Conservation (phyloP, 2,329 filamentous ascomycete genomes). For the Fusarium ramigenum region DNA sequence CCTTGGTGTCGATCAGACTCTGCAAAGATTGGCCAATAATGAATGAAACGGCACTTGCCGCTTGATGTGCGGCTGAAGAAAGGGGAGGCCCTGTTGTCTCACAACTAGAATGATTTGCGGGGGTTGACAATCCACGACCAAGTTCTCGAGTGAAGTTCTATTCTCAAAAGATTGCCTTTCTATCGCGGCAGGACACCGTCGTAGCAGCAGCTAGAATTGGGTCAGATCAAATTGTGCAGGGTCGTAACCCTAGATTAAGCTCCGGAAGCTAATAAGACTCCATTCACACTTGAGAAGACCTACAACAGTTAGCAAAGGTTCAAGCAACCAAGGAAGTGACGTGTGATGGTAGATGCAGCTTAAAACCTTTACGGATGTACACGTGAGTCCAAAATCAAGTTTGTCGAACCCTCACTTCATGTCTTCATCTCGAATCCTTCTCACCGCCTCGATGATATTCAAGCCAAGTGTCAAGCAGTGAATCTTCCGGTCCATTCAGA, state of each 20-base stretch:
- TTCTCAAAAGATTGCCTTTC: neutral
- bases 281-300: no score
- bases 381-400: accelerated
- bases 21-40: neutral
- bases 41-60: neutral
- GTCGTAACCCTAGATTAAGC: no score
- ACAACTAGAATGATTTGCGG: neutral
- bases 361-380: accelerated
- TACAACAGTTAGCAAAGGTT: neutral
- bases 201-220: no score
- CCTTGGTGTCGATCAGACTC: neutral
- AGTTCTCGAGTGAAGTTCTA: no score
- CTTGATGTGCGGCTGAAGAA: neutral
- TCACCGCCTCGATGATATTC: neutral
- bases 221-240: no score
- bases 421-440: no score
- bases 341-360: no score
- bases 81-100: neutral
- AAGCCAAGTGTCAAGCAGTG: neutral
- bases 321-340: neutral
- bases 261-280: no score
- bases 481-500: neutral
- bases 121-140: neutral
- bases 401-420: neutral
- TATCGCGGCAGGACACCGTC: no score